phyloP scores from a whole-genome alignment of 495 filamentous ascomycete species.

The Penicillium fimorum region DNA sequence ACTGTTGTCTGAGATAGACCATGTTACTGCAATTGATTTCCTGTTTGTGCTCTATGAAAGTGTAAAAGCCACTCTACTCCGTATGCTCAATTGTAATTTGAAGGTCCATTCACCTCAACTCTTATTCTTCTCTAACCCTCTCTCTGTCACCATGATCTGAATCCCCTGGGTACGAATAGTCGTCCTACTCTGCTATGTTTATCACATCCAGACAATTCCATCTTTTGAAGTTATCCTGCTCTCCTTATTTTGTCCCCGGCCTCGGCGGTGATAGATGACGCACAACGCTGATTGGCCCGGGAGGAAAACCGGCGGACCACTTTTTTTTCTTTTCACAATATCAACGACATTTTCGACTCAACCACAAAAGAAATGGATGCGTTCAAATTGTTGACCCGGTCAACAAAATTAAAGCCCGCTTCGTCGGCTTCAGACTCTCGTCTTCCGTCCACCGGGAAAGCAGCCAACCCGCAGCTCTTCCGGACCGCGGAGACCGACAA shows the following conservation, averaged over 20 bases:
- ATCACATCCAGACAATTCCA: background rate
- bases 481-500: slow-evolving; percentile 36
- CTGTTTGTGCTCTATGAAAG: background rate
- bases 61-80: background rate
- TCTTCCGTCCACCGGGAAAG: slow-evolving; percentile 50
- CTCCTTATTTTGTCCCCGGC: background rate
- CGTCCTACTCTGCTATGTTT: background rate
- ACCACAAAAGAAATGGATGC: slow-evolving; percentile 46
- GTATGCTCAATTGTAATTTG: background rate
- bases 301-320: slow-evolving; percentile 24
- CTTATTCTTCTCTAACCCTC: background rate
- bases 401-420: slow-evolving; percentile 49
- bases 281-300: slow-evolving; percentile 38
- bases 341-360: slow-evolving; percentile 20
- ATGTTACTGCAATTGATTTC: slow-evolving; percentile 22
- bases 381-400: slow-evolving; percentile 55
- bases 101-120: background rate
- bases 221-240: background rate
- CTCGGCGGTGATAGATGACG: background rate
- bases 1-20: slow-evolving; percentile 49
- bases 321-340: slow-evolving; percentile 34
- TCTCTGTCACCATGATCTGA: background rate
- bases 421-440: slow-evolving; percentile 23
- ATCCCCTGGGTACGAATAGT: background rate
- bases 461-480: slow-evolving; percentile 55